Evolutionary conservation across 2,329 filamentous ascomycete genomes (phyloP), one percentile per base, ranked within the genome.

Genomic region (Beauveria sp.): DNA sequence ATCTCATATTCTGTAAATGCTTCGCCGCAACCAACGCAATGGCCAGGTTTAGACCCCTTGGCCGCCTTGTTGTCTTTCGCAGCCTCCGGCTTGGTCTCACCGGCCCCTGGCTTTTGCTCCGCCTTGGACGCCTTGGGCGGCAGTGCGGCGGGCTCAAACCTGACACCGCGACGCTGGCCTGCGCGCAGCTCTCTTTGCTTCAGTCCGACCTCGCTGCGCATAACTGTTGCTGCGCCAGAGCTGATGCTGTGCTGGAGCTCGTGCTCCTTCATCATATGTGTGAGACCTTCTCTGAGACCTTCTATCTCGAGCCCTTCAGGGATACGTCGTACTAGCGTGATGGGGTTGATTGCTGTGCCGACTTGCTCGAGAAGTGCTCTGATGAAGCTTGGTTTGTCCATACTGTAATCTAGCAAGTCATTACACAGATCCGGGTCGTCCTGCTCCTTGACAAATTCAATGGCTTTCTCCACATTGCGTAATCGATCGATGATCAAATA

Each of bases 331-430:
- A 99, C 91, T 3, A 99, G 84, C 18, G 88, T 89, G 65, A 98
- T 93, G 0, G 95, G 95, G 69, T 98, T 88, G 69, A 99, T 95
- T 1, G 91, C 86, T 1, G 93, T 98, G 42, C 95, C 95, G 1
- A 96, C 93, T 76, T 98, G 91, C 69, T 96, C 91, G 0, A 99
- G 84, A 3, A 99, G 79, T 0, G 90, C 93, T 14, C 91, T 88
- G 67, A 99, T 98, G 76, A 99, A 99, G 46, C 86, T 86, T 1
- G 95, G 95, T 71, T 97, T 96, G 76, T 97, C 92, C 95, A 99
- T 98, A 64, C 90, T 93, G 74, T 98, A 98, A 67, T 93, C 87
- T 6, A 99, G 83, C 8, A 99, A 81, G 69, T 98, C 93, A 66
- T 96, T 90, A 95, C 95, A 99, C 0, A 99, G 81, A 67, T 97